These are phyloP conservation scores for Penicillium flavigenum DNA, from an alignment of 495 filamentous ascomycete species.

Conservation along the genomic window DNA sequence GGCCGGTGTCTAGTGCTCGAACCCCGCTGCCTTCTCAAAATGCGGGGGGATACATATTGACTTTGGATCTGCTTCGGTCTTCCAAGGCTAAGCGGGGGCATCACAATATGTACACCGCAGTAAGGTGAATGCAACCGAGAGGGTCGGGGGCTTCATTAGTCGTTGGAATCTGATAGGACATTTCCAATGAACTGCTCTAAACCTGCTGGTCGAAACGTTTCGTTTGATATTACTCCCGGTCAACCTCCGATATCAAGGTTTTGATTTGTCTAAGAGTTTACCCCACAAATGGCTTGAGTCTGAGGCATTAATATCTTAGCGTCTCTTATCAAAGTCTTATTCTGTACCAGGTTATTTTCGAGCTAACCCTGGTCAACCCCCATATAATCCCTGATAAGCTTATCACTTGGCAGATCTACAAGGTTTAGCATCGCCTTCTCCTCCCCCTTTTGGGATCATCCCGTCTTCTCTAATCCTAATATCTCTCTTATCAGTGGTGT, in stretches of 20 bases:
- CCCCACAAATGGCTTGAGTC: background rate
- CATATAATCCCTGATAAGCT: slow-evolving; percentile 17
- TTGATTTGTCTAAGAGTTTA: background rate
- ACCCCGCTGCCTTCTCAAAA: background rate
- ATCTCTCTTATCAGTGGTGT: slow-evolving; percentile 21
- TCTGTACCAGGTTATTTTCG: no score
- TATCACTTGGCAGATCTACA: slow-evolving; percentile 34
- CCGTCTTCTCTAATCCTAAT: slow-evolving; percentile 5
- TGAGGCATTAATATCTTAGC: background rate
- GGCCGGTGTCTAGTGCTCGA: background rate
- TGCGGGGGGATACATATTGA: background rate
- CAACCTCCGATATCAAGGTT: background rate
- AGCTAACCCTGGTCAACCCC: background rate
- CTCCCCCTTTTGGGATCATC: slow-evolving; percentile 28
- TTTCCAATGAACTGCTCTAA: background rate
- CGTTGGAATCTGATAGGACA: background rate
- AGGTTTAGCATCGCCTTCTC: slow-evolving; percentile 31
- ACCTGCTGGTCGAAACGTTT: background rate
- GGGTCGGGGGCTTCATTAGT: background rate
- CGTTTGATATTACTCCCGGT: no score
- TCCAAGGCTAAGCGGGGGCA: background rate
- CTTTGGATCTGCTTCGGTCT: background rate
- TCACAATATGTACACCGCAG: background rate
- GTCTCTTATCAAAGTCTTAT: slow-evolving; percentile 2
- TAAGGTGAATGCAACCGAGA: background rate